Evolutionary conservation across 2,329 filamentous ascomycete species (phyloP).

Genomic region (Aspergillus carbonarius): DNA sequence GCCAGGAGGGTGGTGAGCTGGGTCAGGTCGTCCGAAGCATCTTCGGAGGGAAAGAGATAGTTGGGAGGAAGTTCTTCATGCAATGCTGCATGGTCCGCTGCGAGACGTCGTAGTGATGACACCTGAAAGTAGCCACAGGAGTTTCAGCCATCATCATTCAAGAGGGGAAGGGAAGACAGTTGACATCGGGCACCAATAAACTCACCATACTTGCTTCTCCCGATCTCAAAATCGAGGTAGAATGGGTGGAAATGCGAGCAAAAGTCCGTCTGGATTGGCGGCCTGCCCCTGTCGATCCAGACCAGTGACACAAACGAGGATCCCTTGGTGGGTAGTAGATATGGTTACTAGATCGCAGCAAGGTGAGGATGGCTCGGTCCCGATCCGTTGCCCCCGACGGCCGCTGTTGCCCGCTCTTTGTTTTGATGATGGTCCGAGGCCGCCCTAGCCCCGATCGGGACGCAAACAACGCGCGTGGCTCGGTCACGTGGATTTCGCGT

Average conservation of each 20-base stretch:
- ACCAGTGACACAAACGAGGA: not conserved
- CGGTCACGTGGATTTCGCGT: conserved; percentile 20
- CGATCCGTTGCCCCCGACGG: not conserved
- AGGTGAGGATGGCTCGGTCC: not conserved
- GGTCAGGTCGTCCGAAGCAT: conserved; percentile 53
- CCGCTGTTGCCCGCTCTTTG: conserved; percentile 12
- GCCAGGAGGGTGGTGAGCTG: conserved; percentile 59
- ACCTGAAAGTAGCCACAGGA: conserved; percentile 20
- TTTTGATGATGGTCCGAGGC: conserved; percentile 22
- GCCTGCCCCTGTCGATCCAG: not conserved
- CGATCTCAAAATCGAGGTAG: not conserved
- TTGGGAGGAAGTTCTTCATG: conserved; percentile 60
- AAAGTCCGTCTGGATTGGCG: not conserved
- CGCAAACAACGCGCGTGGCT: not conserved
- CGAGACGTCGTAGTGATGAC: conserved; percentile 56
- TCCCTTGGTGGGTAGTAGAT: not conserved
- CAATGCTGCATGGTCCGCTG: conserved; percentile 59
- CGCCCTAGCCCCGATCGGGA: conserved; percentile 14
- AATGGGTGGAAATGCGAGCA: not conserved
- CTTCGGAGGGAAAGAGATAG: conserved; percentile 56
- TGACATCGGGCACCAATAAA: not conserved
- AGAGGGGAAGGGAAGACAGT: not conserved
- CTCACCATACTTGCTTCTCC: not conserved
- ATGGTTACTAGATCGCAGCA: not conserved
- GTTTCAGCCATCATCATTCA: not conserved